A percentile compares a stretch with the other conserved stretches of the same genome.
Evolutionary conservation across 2,329 filamentous ascomycete species (phyloP).

Genomic region (Ilyonectria mors-panacis): DNA sequence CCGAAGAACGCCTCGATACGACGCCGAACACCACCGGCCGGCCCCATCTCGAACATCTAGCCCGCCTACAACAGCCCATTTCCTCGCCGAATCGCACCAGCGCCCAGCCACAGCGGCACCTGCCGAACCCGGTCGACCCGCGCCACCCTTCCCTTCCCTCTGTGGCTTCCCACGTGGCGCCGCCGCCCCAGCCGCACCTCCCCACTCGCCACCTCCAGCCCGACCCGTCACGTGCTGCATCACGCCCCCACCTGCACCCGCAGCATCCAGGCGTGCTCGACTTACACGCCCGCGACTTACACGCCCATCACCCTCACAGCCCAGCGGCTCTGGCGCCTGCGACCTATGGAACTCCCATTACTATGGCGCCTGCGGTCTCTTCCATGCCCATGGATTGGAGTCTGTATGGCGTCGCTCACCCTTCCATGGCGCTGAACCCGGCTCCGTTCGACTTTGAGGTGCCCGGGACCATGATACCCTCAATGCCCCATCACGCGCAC

Average conservation of each 20-base stretch:
- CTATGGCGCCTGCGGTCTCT: conserved; percentile 24
- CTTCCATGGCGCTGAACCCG: conserved; percentile 35
- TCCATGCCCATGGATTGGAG: conserved; percentile 45
- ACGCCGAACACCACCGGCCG: conserved; percentile 13
- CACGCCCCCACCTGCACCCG: conserved; percentile 36
- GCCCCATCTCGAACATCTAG: conserved; percentile 37
- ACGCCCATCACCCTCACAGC: conserved; percentile 36
- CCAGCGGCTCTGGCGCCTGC: conserved; percentile 30
- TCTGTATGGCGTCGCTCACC: conserved; percentile 38
- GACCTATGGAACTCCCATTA: conserved; percentile 36
- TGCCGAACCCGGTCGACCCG: conserved; percentile 43
- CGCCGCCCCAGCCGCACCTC: background rate
- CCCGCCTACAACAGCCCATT: conserved; percentile 49
- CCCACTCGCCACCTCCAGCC: background rate
- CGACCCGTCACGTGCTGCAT: conserved; percentile 39
- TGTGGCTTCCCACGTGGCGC: background rate
- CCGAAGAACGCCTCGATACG: conserved; percentile 12
- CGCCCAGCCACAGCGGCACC: conserved; percentile 43
- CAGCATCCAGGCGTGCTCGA: conserved; percentile 27
- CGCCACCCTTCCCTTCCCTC: conserved; percentile 22
- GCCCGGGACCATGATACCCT: conserved; percentile 37
- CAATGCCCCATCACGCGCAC: conserved; percentile 39
- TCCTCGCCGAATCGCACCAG: conserved; percentile 48
- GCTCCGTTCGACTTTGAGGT: conserved; percentile 45
- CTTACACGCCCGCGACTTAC: conserved; percentile 31